phyloP scores from a whole-genome alignment of 495 filamentous ascomycete species.

The Sporormia fimetaria region DNA sequence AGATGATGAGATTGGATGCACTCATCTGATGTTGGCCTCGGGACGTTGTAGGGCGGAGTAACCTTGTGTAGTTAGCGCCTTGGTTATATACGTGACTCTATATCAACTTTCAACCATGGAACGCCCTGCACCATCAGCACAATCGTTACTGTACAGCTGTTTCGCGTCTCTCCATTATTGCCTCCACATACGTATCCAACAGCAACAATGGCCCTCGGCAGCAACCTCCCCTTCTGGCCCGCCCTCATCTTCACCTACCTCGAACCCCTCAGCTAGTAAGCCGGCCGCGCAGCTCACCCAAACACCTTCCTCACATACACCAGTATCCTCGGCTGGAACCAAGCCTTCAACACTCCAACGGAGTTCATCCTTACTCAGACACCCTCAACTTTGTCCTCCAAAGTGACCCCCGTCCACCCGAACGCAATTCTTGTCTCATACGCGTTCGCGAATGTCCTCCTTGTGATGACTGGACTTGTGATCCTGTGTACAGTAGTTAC shows the following conservation, averaged over 20 bases:
- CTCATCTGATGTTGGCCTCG: too few species aligned
- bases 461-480: constrained; percentile 10
- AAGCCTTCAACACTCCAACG: constrained; percentile 2
- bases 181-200: too few species aligned
- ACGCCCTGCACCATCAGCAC: too few species aligned
- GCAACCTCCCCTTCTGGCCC: constrained; percentile 13
- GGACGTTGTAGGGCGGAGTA: too few species aligned
- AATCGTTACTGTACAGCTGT: too few species aligned
- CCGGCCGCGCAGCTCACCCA: neutral
- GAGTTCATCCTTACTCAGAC: constrained; percentile 10
- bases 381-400: constrained; percentile 3
- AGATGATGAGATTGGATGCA: too few species aligned
- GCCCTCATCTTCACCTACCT: constrained; percentile 19
- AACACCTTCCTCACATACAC: neutral
- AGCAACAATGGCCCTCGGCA: constrained; percentile 23
- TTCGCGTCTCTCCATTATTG: too few species aligned
- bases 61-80: too few species aligned
- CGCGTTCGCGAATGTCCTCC: constrained; percentile 14
- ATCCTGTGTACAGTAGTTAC: constrained; percentile 12
- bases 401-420: neutral
- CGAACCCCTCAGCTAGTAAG: constrained; percentile 16
- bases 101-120: too few species aligned
- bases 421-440: constrained; percentile 8
- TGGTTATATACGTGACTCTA: too few species aligned
- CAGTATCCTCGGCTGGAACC: constrained; percentile 9